Evolutionary conservation across 1,139 yeast species (phyloP).

Genomic region (Saccharomyces pastorianus): DNA sequence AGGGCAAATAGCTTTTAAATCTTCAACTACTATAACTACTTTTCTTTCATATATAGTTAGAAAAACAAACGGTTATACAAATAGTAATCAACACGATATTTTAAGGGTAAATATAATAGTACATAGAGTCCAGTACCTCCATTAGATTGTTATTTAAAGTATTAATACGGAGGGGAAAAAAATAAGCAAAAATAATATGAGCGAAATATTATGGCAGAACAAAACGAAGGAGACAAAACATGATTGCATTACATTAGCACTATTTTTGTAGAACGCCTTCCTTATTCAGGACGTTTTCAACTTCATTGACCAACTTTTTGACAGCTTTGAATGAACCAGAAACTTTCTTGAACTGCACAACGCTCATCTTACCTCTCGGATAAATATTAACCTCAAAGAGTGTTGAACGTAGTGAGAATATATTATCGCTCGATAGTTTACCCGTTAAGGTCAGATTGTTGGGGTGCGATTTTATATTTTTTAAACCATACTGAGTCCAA

Average conservation of each 20-base stretch:
- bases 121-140: slow-evolving; percentile 1
- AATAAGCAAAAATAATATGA: background rate
- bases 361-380: slow-evolving; percentile 36
- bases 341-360: slow-evolving; percentile 46
- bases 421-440: slow-evolving; percentile 51
- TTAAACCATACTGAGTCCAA: slow-evolving; percentile 67
- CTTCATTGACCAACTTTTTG: slow-evolving; percentile 45
- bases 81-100: background rate
- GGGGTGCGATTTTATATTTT: slow-evolving; percentile 44
- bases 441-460: slow-evolving; percentile 46
- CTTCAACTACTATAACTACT: background rate
- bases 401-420: slow-evolving; percentile 57
- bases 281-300: slow-evolving; percentile 38
- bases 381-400: slow-evolving; percentile 51
- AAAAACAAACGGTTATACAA: background rate
- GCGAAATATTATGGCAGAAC: background rate
- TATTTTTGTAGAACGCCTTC: slow-evolving; percentile 32
- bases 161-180: background rate
- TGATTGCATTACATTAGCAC: background rate
- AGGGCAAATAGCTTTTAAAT: no score
- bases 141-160: background rate
- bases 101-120: background rate
- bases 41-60: background rate
- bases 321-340: slow-evolving; percentile 69
- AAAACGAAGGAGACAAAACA: slow-evolving; percentile 9